phyloP scores from a whole-genome alignment of 768 basidiomycete genomes.

The Heimioporus sp. region DNA sequence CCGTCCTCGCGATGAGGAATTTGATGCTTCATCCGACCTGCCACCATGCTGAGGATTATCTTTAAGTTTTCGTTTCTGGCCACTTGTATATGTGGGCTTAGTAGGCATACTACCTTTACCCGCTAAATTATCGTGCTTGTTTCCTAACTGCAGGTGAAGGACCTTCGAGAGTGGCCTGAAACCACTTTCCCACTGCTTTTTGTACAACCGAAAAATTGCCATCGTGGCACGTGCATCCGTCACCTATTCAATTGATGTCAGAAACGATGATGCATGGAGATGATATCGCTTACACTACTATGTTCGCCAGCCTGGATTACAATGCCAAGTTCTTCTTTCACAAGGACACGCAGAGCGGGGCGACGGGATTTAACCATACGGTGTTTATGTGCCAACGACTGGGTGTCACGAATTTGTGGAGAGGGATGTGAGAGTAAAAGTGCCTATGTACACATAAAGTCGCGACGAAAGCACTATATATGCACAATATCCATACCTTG shows the following conservation, averaged over 20 bases:
- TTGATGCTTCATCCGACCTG: not conserved
- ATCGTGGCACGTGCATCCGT: slow-evolving; percentile 94
- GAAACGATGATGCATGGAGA: not conserved
- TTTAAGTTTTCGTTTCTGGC: slow-evolving; percentile 17
- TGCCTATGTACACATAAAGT: slow-evolving; percentile 32
- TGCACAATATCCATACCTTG: slow-evolving; percentile 41
- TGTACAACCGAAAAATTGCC: slow-evolving; percentile 85
- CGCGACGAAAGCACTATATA: not conserved
- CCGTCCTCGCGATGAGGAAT: not conserved
- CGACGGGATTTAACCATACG: slow-evolving; percentile 59
- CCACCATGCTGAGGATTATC: not conserved
- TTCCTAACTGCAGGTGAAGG: not conserved
- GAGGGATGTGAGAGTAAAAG: slow-evolving; percentile 72
- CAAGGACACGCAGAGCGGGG: slow-evolving; percentile 78
- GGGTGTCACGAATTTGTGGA: slow-evolving; percentile 65
- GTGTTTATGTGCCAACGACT: slow-evolving; percentile 56
- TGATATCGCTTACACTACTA: slow-evolving; percentile 62
- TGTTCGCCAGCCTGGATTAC: slow-evolving; percentile 89
- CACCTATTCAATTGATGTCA: slow-evolving; percentile 48
- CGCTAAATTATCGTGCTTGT: not conserved
- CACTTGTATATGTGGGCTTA: not conserved
- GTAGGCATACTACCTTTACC: not conserved
- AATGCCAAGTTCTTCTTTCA: slow-evolving; percentile 73
- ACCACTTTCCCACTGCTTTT: slow-evolving; percentile 77
- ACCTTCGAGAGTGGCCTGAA: slow-evolving; percentile 5